phyloP scores from a whole-genome alignment of 345 rosid genomes.

The Xanthoceras sorbifolium region DNA sequence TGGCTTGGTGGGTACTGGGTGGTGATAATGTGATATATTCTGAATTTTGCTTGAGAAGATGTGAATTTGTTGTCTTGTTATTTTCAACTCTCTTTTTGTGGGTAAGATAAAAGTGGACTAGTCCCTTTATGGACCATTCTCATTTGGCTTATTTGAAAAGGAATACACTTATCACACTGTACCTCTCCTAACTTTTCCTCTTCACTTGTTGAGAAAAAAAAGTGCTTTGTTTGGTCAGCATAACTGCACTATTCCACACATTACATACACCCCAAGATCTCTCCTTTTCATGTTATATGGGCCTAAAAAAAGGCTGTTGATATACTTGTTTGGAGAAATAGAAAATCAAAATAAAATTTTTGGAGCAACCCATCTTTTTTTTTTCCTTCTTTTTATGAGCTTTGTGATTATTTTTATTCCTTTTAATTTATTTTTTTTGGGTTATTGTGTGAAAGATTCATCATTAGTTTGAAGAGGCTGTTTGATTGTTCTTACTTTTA shows the following conservation, averaged over 20 bases:
- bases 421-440: conserved; percentile 15
- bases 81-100: conserved; percentile 47
- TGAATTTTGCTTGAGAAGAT: conserved; percentile 44
- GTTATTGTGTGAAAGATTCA: conserved; percentile 32
- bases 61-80: conserved; percentile 54
- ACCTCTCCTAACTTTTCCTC: conserved; percentile 24
- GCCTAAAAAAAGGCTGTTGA: conserved; percentile 25
- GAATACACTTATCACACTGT: conserved; percentile 24
- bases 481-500: conserved; percentile 34
- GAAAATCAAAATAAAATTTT: conserved; percentile 10
- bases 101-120: conserved; percentile 58
- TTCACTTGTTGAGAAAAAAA: conserved; percentile 34
- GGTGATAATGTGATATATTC: conserved; percentile 35
- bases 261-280: conserved; percentile 27
- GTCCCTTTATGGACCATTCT: conserved; percentile 67
- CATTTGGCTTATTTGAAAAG: conserved; percentile 52
- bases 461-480: conserved; percentile 20
- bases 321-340: conserved; percentile 35
- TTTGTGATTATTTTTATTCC: conserved; percentile 8
- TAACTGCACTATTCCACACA: conserved; percentile 36
- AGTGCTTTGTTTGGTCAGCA: conserved; percentile 68
- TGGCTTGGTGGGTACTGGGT: too few relatives aligned
- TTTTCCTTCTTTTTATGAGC: conserved; percentile 39
- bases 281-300: conserved; percentile 47
- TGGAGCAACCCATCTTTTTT: conserved; percentile 22